Percentiles rank a stretch among this genome's conserved stretches.
Evolutionary conservation across 495 filamentous ascomycete genomes (phyloP).

Genomic region (Bryoglossum gracile): DNA sequence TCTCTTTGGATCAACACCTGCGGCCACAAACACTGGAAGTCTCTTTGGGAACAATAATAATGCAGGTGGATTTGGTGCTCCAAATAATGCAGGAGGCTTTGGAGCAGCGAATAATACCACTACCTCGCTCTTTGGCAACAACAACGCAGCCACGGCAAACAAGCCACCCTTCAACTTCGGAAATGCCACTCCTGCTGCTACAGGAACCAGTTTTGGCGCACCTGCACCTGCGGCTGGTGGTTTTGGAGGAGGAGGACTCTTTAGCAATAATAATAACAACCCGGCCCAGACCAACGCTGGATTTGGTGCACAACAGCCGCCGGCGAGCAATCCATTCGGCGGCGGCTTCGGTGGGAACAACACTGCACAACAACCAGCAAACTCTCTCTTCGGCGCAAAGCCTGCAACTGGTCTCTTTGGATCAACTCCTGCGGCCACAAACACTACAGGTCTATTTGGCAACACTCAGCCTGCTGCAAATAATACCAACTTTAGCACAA

Average conservation of each 20-base stretch:
- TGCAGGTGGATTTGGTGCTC: conserved; percentile 26
- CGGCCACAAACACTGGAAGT: conserved; percentile 19
- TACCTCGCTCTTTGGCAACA: conserved; percentile 27
- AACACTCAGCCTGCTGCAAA: conserved; percentile 30
- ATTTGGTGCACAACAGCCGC: conserved; percentile 28
- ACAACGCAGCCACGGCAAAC: conserved; percentile 18
- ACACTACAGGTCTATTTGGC: conserved; percentile 56
- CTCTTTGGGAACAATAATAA: conserved; percentile 29
- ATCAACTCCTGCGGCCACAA: conserved; percentile 36
- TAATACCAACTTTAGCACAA: conserved; percentile 26
- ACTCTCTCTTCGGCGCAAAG: conserved; percentile 43
- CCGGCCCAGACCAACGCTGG: conserved; percentile 18
- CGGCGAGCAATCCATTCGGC: conserved; percentile 25
- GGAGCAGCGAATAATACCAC: conserved; percentile 28
- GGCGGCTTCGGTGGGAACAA: conserved; percentile 22
- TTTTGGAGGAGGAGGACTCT: conserved; percentile 28
- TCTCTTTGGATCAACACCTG: conserved; percentile 24
- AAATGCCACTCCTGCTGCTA: conserved; percentile 26
- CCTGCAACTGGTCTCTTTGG: conserved; percentile 38
- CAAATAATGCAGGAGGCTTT: conserved; percentile 23
- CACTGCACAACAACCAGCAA: conserved; percentile 27
- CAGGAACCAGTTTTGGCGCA: conserved; percentile 34
- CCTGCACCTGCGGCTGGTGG: conserved; percentile 31
- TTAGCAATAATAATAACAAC: conserved; percentile 35
- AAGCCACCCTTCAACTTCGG: conserved; percentile 32